Percentiles rank a stretch among this genome's conserved stretches.
Conservation (phyloP, 345 rosid species). For the Eucalyptus rudis region DNA sequence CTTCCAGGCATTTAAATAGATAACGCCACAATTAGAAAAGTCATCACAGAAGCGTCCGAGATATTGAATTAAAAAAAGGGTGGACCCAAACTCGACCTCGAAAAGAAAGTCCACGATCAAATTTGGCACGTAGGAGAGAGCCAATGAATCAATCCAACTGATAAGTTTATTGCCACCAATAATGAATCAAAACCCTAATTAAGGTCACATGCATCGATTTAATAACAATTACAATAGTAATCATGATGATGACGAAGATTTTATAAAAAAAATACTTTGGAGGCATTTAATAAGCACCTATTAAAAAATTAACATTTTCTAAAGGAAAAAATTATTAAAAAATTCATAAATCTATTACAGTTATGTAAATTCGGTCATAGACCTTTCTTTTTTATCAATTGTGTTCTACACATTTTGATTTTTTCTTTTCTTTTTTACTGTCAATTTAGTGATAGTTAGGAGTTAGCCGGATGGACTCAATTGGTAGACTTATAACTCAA, state of each 20-base stretch:
- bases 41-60: background rate
- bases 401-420: too few relatives aligned
- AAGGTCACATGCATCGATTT: background rate
- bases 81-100: background rate
- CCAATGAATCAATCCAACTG: background rate
- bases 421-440: too few relatives aligned
- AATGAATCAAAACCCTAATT: background rate
- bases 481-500: too few relatives aligned
- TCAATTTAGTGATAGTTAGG: too few relatives aligned
- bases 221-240: background rate
- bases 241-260: background rate
- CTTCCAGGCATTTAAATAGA: background rate
- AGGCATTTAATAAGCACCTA: background rate
- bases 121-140: background rate
- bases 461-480: too few relatives aligned
- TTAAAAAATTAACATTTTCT: too few relatives aligned
- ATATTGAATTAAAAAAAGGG: background rate
- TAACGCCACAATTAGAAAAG: background rate
- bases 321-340: too few relatives aligned
- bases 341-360: too few relatives aligned
- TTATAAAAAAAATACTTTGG: background rate
- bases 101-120: background rate
- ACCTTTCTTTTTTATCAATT: too few relatives aligned
- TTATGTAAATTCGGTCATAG: rapidly evolving
- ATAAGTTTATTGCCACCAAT: background rate